Percentiles rank a stretch among this genome's conserved stretches.
phyloP scores from a whole-genome alignment of 2,329 filamentous ascomycete genomes.

The Claviceps capensis region DNA sequence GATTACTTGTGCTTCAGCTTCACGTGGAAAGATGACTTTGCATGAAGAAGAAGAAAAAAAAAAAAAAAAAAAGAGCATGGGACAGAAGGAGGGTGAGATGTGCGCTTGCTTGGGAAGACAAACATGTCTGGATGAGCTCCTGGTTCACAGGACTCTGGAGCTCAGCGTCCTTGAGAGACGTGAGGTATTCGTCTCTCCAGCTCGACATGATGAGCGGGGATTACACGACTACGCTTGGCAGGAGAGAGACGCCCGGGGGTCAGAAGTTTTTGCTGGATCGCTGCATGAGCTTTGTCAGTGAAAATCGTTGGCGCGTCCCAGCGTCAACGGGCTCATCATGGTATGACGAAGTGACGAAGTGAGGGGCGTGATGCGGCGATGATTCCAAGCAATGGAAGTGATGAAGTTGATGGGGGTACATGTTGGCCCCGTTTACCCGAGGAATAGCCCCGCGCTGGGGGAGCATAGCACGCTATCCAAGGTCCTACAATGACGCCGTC shows the following conservation, averaged over 20 bases:
- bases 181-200: conserved; percentile 73
- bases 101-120: conserved; percentile 13
- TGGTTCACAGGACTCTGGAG: conserved; percentile 47
- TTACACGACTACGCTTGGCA: neutral
- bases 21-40: neutral
- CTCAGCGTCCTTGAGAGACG: conserved; percentile 59
- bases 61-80: no score
- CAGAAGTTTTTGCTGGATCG: neutral
- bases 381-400: neutral
- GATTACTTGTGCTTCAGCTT: neutral
- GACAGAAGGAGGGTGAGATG: neutral
- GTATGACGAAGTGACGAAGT: neutral
- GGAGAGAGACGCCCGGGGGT: neutral
- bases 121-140: conserved; percentile 69
- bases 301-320: no score
- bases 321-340: no score
- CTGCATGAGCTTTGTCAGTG: neutral
- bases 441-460: conserved; percentile 15
- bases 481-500: neutral
- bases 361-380: neutral
- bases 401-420: neutral
- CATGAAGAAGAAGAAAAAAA: neutral
- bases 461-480: neutral
- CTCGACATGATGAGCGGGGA: conserved; percentile 33
- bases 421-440: conserved; percentile 14